Percentiles rank a stretch among this genome's conserved stretches.
Evolutionary conservation across 176 grass and related monocot genomes (phyloP).

Genomic region (Oryza longistaminata): DNA sequence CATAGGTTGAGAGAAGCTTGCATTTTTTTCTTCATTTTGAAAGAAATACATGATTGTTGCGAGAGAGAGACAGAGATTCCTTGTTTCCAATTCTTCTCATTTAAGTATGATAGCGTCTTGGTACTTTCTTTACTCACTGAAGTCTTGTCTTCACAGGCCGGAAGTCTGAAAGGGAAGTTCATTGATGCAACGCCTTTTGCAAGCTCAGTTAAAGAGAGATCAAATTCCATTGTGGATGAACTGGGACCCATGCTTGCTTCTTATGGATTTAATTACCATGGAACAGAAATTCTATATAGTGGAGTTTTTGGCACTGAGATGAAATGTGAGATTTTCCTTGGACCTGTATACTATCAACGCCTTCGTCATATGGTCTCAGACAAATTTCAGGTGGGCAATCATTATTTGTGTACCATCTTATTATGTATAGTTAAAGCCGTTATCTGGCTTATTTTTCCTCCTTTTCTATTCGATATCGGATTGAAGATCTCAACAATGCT

Average conservation of each 20-base stretch:
- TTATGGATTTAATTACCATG: slow-evolving; percentile 88
- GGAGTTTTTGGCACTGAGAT: slow-evolving; percentile 84
- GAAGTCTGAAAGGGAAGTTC: slow-evolving; percentile 86
- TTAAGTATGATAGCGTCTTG: background rate
- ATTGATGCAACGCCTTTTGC: slow-evolving; percentile 87
- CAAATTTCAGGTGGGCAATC: slow-evolving; percentile 81
- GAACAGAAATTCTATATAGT: slow-evolving; percentile 79
- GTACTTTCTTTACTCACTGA: slow-evolving; percentile 7
- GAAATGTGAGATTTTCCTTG: slow-evolving; percentile 84
- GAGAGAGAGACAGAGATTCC: background rate
- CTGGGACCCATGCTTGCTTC: slow-evolving; percentile 73
- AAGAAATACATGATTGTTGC: slow-evolving; percentile 10
- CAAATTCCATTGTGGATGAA: slow-evolving; percentile 65
- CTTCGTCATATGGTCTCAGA: slow-evolving; percentile 99
- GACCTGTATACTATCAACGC: slow-evolving; percentile 97
- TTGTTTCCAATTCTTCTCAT: background rate
- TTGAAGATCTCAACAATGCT: background rate
- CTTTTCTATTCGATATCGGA: background rate
- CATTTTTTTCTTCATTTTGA: slow-evolving; percentile 35
- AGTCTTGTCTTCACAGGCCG: slow-evolving; percentile 55
- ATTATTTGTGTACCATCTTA: background rate
- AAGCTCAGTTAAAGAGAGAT: slow-evolving; percentile 55
- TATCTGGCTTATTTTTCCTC: background rate
- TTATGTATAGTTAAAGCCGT: background rate
- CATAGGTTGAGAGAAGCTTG: background rate